Percentiles rank a stretch among this genome's conserved stretches.
Conservation (phyloP, 164 flowering plant species). For the Sedum album region DNA sequence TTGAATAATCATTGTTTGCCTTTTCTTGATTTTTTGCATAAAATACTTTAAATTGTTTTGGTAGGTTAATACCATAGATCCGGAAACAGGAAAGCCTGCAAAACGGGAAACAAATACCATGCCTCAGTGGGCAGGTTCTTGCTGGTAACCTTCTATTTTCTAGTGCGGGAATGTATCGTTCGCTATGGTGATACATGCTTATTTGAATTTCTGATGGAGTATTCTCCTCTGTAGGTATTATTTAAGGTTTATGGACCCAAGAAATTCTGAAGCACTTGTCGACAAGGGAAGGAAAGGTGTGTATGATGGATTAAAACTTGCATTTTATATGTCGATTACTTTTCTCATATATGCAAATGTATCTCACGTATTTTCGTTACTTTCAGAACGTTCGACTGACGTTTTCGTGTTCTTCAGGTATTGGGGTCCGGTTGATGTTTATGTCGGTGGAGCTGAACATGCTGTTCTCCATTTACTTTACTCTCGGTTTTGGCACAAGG, state of each 20-base stretch:
- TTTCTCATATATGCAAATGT: too few species aligned
- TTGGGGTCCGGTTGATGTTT: conserved; percentile 96
- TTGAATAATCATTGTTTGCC: neutral
- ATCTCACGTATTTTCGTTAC: too few species aligned
- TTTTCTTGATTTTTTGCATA: neutral
- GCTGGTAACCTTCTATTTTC: conserved; percentile 55
- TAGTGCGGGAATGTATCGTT: neutral
- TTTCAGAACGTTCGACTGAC: too few species aligned
- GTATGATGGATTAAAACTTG: conserved; percentile 4
- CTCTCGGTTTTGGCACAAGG: conserved; percentile 99
- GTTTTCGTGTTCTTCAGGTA: conserved; percentile 38
- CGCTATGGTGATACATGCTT: too few species aligned
- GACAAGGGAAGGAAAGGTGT: conserved; percentile 73
- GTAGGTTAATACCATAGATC: conserved; percentile 70
- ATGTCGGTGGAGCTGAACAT: conserved; percentile 99
- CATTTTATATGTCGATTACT: neutral
- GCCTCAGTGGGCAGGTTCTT: conserved; percentile 98
- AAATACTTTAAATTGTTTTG: neutral
- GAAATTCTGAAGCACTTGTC: conserved; percentile 66
- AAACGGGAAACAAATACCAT: conserved; percentile 42
- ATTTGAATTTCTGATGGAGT: neutral
- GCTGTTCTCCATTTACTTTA: conserved; percentile 95
- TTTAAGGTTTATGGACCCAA: conserved; percentile 97
- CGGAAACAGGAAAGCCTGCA: conserved; percentile 43
- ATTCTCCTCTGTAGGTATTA: conserved; percentile 66